Conservation (phyloP, 345 rosid species). For the Moricandia moricandioides region DNA sequence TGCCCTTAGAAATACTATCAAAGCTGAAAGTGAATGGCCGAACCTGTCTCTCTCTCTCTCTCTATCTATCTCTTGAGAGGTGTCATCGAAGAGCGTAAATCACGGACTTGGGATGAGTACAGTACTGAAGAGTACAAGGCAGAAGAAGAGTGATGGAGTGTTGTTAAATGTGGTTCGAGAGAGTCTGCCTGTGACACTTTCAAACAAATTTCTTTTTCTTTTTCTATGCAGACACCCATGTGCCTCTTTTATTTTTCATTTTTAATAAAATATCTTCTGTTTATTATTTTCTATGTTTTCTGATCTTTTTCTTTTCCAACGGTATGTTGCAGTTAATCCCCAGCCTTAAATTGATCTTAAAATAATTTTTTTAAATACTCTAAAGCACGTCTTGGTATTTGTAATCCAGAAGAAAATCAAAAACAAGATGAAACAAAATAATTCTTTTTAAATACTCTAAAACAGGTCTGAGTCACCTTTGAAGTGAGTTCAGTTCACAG, state of each 20-base stretch:
- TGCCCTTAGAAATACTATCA: too few species aligned
- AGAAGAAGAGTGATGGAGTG: constrained; percentile 17
- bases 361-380: neutral
- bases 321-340: constrained; percentile 33
- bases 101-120: constrained; percentile 38
- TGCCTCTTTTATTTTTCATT: constrained; percentile 12
- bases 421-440: neutral
- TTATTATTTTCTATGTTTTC: constrained; percentile 16
- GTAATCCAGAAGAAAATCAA: neutral
- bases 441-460: too few species aligned
- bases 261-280: neutral
- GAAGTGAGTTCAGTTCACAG: constrained; percentile 1
- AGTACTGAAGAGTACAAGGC: constrained; percentile 38
- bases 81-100: constrained; percentile 39
- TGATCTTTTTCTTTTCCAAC: constrained; percentile 39
- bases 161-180: constrained; percentile 24
- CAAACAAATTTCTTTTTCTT: constrained; percentile 29
- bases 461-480: neutral
- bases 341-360: neutral
- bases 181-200: constrained; percentile 39
- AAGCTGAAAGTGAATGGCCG: neutral
- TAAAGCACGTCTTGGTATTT: constrained; percentile 15
- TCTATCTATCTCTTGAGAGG: constrained; percentile 3
- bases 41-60: neutral
- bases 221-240: constrained; percentile 30